Evolutionary conservation across 2,329 filamentous ascomycete species (phyloP), one percentile per base, ranked within the genome.

Genomic region (Claviceps paspali): DNA sequence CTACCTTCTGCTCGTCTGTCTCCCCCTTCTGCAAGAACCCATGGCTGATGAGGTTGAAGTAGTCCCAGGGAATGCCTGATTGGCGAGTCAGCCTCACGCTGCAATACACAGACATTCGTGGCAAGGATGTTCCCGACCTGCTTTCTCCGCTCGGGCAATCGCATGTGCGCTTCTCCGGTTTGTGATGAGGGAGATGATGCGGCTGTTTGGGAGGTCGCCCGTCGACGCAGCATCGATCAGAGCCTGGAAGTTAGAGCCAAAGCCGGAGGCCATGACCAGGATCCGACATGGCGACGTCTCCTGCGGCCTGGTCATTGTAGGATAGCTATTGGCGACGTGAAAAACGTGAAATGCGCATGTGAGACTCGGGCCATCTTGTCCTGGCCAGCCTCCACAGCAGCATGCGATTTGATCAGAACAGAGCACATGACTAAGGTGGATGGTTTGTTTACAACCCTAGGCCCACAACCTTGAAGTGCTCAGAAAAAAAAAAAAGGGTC

Each of bases 21-120:
- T 82, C 82, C 23, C 68, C 66, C 40, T 63, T 62, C n/a, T 47
- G 45, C 37, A 63, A 52, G 52, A 70, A 73, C 41, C 84, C 85
- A 60, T 84, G 79, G 26, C 72, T 69, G 39, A 87, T 67, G 29
- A 91, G 71, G 57, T 88, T 88, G 67, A 88, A 85, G 63, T 88
- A 88, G 38, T 73, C 71, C 38, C 74, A 82, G 0, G 82, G 77
- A 40, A 92, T 87, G 39, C 55, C 60, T 51, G 29, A 17, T 33
- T 9, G 11, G 17, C n/a, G 10, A 11, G 12, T 37, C 6, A 30
- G 23, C 39, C 21, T 3, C 7, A 26, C 4, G 24, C 24, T 10
- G 7, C 24, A 12, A 26, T 10, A 22, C 21, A 22, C 24, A n/a
- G n/a, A n/a, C n/a, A n/a, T n/a, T n/a, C n/a, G n/a, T n/a, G n/a